Evolutionary conservation across 306 rosid species (phyloP), one percentile per base, ranked within the genome.

Genomic region (Rubus idaeus): DNA sequence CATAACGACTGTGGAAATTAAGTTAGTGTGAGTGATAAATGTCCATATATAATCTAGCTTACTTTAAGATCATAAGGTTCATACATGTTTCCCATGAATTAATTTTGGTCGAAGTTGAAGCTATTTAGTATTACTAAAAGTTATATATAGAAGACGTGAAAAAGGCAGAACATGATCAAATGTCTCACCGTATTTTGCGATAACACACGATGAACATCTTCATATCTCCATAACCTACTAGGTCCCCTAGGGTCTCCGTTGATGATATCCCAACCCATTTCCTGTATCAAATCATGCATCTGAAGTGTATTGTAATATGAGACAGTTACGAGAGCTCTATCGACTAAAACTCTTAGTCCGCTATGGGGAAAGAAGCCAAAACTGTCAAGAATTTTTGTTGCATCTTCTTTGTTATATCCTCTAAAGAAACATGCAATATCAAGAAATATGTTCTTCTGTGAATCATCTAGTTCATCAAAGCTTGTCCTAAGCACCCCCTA

Each of bases 251-350:
- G 35, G 35, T 30, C 35, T 30, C 35, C 35, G 35, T 30, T 30
- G 35, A 30, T 2, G 2, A 56, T 56, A n/a, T 20, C 26, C 49
- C 62, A 53, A 16, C 86, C 87, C 81, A 83, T 66, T 30, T 81
- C 69, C 72, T 81, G 69, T 21, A 87, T 55, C 75, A 82, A 77
- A 82, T 82, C 75, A 75, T 84, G 87, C 85, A 87, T 75, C 21
- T 13, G 2, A n/a, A n/a, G n/a, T n/a, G n/a, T n/a, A n/a, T n/a
- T n/a, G n/a, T n/a, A n/a, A 3, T 14, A 75, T 41, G 37, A 64
- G 14, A 57, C 13, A 58, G 73, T 70, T 44, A 85, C 69, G 53
- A 88, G 79, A 49, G 86, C 85, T 56, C 79, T 83, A 61, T 85
- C 83, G 66, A 70, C 46, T 70, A 88, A 79, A 70, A 78, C 64